phyloP scores from a whole-genome alignment of 2,329 filamentous ascomycete genomes.

The Phyllosticta citrichinensis region DNA sequence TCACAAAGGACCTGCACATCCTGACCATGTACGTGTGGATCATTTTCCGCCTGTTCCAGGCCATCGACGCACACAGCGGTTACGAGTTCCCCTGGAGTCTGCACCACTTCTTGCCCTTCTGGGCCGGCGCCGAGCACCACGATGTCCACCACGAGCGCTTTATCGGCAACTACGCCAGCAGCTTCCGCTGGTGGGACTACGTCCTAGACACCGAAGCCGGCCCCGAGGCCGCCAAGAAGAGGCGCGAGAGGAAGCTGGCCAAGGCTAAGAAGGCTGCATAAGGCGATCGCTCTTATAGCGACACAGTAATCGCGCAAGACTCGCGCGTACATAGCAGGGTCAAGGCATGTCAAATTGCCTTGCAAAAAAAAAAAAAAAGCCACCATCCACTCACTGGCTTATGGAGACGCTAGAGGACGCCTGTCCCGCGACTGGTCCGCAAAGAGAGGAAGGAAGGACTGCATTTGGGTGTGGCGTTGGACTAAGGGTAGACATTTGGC shows the following conservation, averaged over 20 bases:
- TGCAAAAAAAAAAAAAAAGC: not conserved
- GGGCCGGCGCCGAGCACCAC: conserved; percentile 95
- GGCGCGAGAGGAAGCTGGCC: conserved; percentile 69
- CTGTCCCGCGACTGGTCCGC: not conserved
- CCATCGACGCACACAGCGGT: conserved; percentile 92
- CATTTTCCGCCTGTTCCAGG: conserved; percentile 83
- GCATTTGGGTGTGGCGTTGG: not conserved
- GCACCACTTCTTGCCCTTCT: conserved; percentile 92
- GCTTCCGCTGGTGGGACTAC: conserved; percentile 99
- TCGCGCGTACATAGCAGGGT: not conserved
- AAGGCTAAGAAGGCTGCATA: conserved; percentile 50
- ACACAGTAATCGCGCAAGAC: not conserved
- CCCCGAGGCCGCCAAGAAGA: conserved; percentile 72
- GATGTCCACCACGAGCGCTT: conserved; percentile 97
- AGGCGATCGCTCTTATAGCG: not conserved
- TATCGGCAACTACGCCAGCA: conserved; percentile 94
- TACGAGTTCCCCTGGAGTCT: conserved; percentile 98
- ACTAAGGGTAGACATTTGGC: not conserved
- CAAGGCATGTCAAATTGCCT: not conserved
- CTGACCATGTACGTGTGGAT: conserved; percentile 99
- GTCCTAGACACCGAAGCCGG: conserved; percentile 87
- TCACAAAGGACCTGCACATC: conserved; percentile 85
- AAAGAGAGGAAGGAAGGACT: not conserved
- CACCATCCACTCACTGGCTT: not conserved
- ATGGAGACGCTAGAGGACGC: not conserved